Evolutionary conservation across 2,329 filamentous ascomycete species (phyloP), one percentile per base, ranked within the genome.

Genomic region (Metarhizium rileyi): DNA sequence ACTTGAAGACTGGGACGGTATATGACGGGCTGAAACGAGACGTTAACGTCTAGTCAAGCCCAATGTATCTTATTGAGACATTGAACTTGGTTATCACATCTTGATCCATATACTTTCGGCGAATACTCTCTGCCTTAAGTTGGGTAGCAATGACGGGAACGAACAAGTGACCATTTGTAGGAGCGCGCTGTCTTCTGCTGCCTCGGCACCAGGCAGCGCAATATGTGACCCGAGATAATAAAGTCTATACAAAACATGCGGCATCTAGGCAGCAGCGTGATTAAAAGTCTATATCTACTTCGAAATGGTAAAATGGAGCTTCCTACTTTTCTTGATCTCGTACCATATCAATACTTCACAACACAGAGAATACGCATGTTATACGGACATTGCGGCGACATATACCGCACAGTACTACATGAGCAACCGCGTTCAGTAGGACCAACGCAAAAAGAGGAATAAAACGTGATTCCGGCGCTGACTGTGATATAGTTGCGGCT

Each of bases 11-110:
- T 22, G 57, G 59, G 53, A 63, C 61, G 5, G 53, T 55, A 23
- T 70, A 57, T 38, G 66, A 68, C 50, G 52, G 52, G 36, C 54
- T 70, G 49, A 56, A 62, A 22, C 51, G 54, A 22, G 44, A 52
- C 30, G 40, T 22, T 6, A 27, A 30, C 26, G 50, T 44, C 12
- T 52, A 10, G 23, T 18, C 4, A n/a, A n/a, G n/a, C n/a, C n/a
- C n/a, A n/a, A n/a, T n/a, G n/a, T n/a, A n/a, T n/a, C n/a, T n/a
- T n/a, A n/a, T n/a, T n/a, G n/a, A n/a, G n/a, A n/a, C n/a, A n/a
- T n/a, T n/a, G n/a, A n/a, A n/a, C n/a, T n/a, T n/a, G n/a, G n/a
- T n/a, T n/a, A n/a, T n/a, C n/a, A n/a, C n/a, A n/a, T n/a, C n/a
- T n/a, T n/a, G n/a, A n/a, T n/a, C n/a, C n/a, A n/a, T n/a, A n/a